A percentile compares a stretch with the other conserved stretches of the same genome.
Conservation (phyloP, 2,329 filamentous ascomycete species). For the Colletotrichum magnum region DNA sequence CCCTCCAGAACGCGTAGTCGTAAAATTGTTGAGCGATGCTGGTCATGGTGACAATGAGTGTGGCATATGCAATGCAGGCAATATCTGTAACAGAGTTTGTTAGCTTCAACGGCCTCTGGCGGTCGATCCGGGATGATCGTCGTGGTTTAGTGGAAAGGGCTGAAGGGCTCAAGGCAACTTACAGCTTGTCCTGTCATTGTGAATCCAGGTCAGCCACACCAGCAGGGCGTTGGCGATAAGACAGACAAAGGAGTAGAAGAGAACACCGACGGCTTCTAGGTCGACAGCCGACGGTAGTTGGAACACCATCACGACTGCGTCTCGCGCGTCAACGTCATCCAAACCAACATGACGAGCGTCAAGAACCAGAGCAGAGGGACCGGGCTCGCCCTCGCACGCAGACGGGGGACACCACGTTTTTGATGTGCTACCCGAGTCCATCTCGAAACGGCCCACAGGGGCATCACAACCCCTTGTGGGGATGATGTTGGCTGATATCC, state of each 20-base stretch:
- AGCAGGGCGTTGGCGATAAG: conserved; percentile 30
- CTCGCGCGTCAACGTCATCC: conserved; percentile 25
- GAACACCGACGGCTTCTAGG: conserved; percentile 27
- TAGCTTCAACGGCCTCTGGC: background rate
- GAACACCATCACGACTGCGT: conserved; percentile 35
- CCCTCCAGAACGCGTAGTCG: conserved; percentile 27
- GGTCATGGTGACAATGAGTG: conserved; percentile 28
- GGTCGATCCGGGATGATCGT: background rate
- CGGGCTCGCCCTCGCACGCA: background rate
- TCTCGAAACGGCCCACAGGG: conserved; percentile 11
- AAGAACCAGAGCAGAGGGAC: conserved; percentile 7
- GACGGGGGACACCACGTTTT: conserved; percentile 29
- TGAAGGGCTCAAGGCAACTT: conserved; percentile 2
- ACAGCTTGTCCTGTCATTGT: conserved; percentile 38
- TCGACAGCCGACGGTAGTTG: conserved; percentile 37
- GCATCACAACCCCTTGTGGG: conserved; percentile 26
- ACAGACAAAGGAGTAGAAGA: conserved; percentile 34
- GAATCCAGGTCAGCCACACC: conserved; percentile 36
- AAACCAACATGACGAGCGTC: conserved; percentile 26
- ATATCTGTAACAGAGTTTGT: conserved; percentile 22
- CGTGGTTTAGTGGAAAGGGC: background rate
- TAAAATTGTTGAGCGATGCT: conserved; percentile 36
- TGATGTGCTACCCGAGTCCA: conserved; percentile 17
- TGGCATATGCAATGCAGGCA: conserved; percentile 33
- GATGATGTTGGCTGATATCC: conserved; percentile 16